Conservation (phyloP, 768 basidiomycete genomes). For the Lactifluus echinatus region DNA sequence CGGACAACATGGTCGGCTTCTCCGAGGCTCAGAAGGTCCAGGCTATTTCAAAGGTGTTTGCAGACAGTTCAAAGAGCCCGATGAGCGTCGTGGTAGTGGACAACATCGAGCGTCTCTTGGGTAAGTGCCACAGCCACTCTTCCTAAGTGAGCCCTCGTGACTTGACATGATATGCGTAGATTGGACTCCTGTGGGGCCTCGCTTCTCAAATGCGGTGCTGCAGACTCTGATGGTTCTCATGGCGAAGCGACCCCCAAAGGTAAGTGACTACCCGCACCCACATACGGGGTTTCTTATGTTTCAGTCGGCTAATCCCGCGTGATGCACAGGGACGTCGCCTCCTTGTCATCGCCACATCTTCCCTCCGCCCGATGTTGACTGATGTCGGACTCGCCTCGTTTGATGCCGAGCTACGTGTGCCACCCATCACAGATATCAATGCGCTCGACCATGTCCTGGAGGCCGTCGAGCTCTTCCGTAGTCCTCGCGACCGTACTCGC, state of each 20-base stretch:
- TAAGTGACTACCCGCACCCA: constrained; percentile 25
- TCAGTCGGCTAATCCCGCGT: background rate
- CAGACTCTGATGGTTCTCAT: constrained; percentile 87
- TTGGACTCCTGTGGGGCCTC: constrained; percentile 94
- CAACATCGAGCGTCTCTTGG: constrained; percentile 85
- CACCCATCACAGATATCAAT: constrained; percentile 64
- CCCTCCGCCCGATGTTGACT: constrained; percentile 72
- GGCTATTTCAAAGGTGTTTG: constrained; percentile 86
- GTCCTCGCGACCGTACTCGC: constrained; percentile 42
- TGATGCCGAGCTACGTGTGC: constrained; percentile 78
- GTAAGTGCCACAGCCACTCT: constrained; percentile 35
- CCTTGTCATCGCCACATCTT: constrained; percentile 87
- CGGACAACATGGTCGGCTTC: constrained; percentile 95
- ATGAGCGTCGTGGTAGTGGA: constrained; percentile 94
- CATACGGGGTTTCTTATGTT: background rate
- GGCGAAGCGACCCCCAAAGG: constrained; percentile 87
- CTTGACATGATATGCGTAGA: constrained; percentile 38
- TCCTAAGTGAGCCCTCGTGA: background rate
- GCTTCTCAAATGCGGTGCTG: constrained; percentile 90
- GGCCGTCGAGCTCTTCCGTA: constrained; percentile 70
- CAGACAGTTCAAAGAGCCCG: constrained; percentile 96
- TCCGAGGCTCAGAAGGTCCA: constrained; percentile 88
- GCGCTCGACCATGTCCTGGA: constrained; percentile 70
- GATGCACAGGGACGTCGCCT: constrained; percentile 65
- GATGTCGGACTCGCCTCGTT: constrained; percentile 87